Evolutionary conservation across 2,329 filamentous ascomycete species (phyloP), one percentile per base, ranked within the genome.

Genomic region (Mycosphaerelloides madeirae): DNA sequence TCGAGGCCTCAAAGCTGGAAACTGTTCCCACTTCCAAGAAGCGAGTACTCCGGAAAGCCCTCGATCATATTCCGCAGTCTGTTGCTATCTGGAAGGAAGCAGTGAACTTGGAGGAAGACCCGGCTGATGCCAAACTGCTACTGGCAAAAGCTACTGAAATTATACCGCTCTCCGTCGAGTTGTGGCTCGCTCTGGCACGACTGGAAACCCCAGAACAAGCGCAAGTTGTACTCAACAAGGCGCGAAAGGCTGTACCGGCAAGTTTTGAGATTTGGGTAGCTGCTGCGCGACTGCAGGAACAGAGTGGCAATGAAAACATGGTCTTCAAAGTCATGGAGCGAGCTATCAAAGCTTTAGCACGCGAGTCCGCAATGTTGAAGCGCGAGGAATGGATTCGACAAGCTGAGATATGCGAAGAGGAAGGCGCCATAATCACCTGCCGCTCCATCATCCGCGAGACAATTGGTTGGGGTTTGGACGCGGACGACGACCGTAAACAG

Each of bases 1-100:
- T 95, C 5, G 90, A 95, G 64, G 94, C 93, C 1, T 96, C 96
- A 82, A 87, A 88, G 53, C 71, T 98, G 18, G 93, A 98, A 65
- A 81, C 81, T 6, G 85, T 95, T 37, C 71, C 81, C 1, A 79
- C 84, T 47, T 87, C 88, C 9, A 95, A 94, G 68, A 97, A 97
- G 70, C 83, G 89, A 61, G 93, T 98, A 6, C 81, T 96, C 28
- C 80, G 90, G 43, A 87, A 94, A 62, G 94, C 93, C 0, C 75
- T 98, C 34, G 87, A 97, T 58, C 84, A 95, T 60, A 86, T 96
- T 31, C 90, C 90, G 1, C 88, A 95, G 61, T 97, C 91, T 0
- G 93, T 97, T 37, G 84, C 87, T 32, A 78, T 98, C n/a, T 98
- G 93, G 93, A 98, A 97, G 64, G 89, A 94, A 63, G 85, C 91